phyloP scores from a whole-genome alignment of 164 flowering plant genomes.

The Aristolochia fimbriata region DNA sequence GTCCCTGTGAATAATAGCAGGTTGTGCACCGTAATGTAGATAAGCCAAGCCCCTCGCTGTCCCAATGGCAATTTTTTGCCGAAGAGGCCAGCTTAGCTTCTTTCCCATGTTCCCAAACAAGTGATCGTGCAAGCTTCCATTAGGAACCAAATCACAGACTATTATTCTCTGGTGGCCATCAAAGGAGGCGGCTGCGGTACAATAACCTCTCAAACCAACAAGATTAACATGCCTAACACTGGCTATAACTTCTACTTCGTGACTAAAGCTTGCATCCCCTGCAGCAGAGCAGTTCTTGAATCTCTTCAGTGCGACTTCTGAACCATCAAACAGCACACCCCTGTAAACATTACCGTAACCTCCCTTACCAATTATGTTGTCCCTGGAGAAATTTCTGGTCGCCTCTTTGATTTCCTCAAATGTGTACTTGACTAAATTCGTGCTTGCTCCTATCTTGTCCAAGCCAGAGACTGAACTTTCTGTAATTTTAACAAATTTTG shows the following conservation, averaged over 20 bases:
- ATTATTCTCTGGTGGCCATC: slow-evolving; percentile 91
- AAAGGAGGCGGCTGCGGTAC: slow-evolving; percentile 21
- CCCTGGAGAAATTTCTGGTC: slow-evolving; percentile 56
- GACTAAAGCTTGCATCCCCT: slow-evolving; percentile 56
- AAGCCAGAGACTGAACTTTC: slow-evolving; percentile 19
- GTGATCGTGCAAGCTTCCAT: slow-evolving; percentile 78
- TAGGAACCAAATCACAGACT: slow-evolving; percentile 66
- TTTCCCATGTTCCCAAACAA: slow-evolving; percentile 32
- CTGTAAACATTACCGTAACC: slow-evolving; percentile 86
- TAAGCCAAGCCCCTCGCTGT: slow-evolving; percentile 77
- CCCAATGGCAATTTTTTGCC: slow-evolving; percentile 71
- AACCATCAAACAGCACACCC: slow-evolving; percentile 55
- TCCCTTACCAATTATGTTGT: slow-evolving; percentile 71
- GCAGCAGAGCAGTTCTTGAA: slow-evolving; percentile 78
- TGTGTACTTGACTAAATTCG: slow-evolving; percentile 40
- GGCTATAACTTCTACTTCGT: slow-evolving; percentile 45
- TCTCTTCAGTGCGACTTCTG: slow-evolving; percentile 77
- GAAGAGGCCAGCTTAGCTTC: slow-evolving; percentile 63
- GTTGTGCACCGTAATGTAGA: slow-evolving; percentile 76
- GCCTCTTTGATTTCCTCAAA: slow-evolving; percentile 66
- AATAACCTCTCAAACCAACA: slow-evolving; percentile 37
- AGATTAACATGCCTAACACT: slow-evolving; percentile 45
- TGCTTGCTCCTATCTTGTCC: slow-evolving; percentile 44
- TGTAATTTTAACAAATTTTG: slow-evolving; percentile 9
- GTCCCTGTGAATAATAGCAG: slow-evolving; percentile 69